Evolutionary conservation across 2,329 filamentous ascomycete species (phyloP).

Genomic region (Beauveria sp.): DNA sequence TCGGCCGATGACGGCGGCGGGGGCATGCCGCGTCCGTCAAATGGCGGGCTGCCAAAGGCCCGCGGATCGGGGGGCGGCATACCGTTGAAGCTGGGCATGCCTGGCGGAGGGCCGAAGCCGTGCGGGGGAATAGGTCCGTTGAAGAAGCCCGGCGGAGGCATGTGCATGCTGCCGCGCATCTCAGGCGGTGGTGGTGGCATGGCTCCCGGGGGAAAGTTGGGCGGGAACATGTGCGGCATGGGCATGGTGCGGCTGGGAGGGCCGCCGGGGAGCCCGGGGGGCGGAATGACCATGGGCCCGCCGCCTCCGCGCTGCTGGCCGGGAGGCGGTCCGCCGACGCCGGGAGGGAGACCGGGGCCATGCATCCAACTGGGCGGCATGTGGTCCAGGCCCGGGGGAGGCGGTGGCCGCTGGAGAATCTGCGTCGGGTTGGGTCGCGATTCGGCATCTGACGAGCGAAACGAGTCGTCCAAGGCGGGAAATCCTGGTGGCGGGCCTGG

Average conservation of each 20-base stretch:
- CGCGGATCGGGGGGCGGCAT: conserved; percentile 39
- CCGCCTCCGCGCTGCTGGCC: conserved; percentile 12
- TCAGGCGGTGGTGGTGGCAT: conserved; percentile 40
- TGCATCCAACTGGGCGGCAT: conserved; percentile 50
- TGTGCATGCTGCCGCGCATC: conserved; percentile 45
- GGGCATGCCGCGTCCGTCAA: conserved; percentile 49
- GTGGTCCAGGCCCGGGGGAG: conserved; percentile 52
- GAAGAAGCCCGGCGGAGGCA: conserved; percentile 52
- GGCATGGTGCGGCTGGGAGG: conserved; percentile 36
- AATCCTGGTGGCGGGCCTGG: conserved; percentile 42
- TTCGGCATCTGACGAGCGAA: conserved; percentile 37
- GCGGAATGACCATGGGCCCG: conserved; percentile 53
- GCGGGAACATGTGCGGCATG: conserved; percentile 52
- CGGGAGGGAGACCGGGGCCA: conserved; percentile 30
- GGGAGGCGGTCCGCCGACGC: conserved; percentile 16
- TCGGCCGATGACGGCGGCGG: conserved; percentile 27
- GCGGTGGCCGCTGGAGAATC: conserved; percentile 52
- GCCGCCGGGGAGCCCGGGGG: conserved; percentile 44
- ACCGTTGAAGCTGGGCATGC: conserved; percentile 49
- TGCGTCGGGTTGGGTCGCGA: conserved; percentile 47
- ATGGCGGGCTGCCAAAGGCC: conserved; percentile 38
- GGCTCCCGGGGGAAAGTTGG: conserved; percentile 48
- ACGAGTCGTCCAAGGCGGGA: conserved; percentile 40
- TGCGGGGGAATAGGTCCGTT: conserved; percentile 38
- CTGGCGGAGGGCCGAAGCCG: conserved; percentile 47